These are phyloP conservation scores for Leptographium procerum DNA, from an alignment of 2,329 filamentous ascomycete genomes.

Conservation along the genomic window DNA sequence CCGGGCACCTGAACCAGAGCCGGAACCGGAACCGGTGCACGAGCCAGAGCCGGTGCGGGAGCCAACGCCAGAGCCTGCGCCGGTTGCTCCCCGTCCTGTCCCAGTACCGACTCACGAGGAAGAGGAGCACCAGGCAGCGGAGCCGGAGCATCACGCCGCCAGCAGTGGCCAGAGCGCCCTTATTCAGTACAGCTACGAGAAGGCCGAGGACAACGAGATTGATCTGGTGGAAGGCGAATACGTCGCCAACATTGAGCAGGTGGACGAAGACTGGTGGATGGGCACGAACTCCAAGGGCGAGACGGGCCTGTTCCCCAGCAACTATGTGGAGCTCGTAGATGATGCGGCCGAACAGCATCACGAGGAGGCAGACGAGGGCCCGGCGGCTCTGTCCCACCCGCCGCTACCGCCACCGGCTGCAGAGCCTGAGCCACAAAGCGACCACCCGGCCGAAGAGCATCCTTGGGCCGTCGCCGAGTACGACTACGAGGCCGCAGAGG, in stretches of 20 bases:
- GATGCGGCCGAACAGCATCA: constrained; percentile 30
- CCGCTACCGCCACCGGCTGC: constrained; percentile 19
- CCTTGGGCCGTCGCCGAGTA: constrained; percentile 77
- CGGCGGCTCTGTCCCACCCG: constrained; percentile 16
- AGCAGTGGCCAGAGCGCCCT: constrained; percentile 54
- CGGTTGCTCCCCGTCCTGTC: constrained; percentile 32
- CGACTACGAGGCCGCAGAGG: constrained; percentile 94
- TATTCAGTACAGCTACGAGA: constrained; percentile 92
- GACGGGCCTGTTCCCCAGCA: constrained; percentile 86
- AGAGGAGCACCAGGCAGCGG: constrained; percentile 52
- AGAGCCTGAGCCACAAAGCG: constrained; percentile 5
- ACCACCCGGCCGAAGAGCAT: constrained; percentile 24
- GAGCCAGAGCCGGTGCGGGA: constrained; percentile 16
- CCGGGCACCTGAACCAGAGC: constrained; percentile 35
- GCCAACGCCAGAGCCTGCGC: constrained; percentile 22
- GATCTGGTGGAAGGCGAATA: constrained; percentile 81
- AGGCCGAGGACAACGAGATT: constrained; percentile 93
- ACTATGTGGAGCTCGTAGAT: constrained; percentile 83
- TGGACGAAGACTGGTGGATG: constrained; percentile 99
- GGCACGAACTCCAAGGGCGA: constrained; percentile 79
- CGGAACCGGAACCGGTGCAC: constrained; percentile 1
- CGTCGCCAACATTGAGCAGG: constrained; percentile 89
- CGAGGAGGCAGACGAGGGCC: not conserved
- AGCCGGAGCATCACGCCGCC: constrained; percentile 42
- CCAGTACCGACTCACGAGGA: constrained; percentile 38